phyloP scores from a whole-genome alignment of 2,329 filamentous ascomycete species.

The Penicillium sp. region DNA sequence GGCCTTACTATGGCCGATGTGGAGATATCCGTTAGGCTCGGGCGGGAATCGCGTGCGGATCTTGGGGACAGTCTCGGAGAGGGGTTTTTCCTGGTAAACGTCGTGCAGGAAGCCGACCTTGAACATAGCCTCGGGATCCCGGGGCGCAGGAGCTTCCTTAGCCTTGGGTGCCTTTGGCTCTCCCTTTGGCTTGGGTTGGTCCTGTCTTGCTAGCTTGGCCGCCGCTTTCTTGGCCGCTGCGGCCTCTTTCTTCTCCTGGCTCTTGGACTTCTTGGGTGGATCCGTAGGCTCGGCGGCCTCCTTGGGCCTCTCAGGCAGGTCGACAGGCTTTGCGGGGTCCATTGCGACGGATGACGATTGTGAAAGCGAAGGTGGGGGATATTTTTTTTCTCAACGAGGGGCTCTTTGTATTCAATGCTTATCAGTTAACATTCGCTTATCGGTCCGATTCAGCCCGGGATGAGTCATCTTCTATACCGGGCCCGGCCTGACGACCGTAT shows the following conservation, averaged over 20 bases:
- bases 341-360: conserved; percentile 16
- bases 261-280: conserved; percentile 50
- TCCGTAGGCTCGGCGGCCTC: conserved; percentile 13
- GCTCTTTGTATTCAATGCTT: conserved; percentile 23
- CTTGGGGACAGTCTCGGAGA: conserved; percentile 33
- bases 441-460: conserved; percentile 30
- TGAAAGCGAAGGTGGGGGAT: conserved; percentile 13
- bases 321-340: conserved; percentile 27
- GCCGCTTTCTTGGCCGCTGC: conserved; percentile 27
- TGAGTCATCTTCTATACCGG: conserved; percentile 20
- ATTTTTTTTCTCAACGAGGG: conserved; percentile 23
- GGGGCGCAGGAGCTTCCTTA: conserved; percentile 32
- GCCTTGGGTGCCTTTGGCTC: conserved; percentile 30
- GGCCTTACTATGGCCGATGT: conserved; percentile 92
- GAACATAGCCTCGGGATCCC: conserved; percentile 67
- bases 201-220: conserved; percentile 11
- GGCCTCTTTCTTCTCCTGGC: conserved; percentile 35
- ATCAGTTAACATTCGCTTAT: conserved; percentile 30
- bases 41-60: conserved; percentile 73
- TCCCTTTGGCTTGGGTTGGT: conserved; percentile 9
- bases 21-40: conserved; percentile 89
- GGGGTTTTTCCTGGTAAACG: conserved; percentile 67
- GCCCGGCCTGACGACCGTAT: background rate
- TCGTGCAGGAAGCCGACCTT: conserved; percentile 73
- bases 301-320: conserved; percentile 28